These are phyloP conservation scores for Erythrobasidium yunnanense DNA, from an alignment of 768 basidiomycete genomes.

Conservation along the genomic window DNA sequence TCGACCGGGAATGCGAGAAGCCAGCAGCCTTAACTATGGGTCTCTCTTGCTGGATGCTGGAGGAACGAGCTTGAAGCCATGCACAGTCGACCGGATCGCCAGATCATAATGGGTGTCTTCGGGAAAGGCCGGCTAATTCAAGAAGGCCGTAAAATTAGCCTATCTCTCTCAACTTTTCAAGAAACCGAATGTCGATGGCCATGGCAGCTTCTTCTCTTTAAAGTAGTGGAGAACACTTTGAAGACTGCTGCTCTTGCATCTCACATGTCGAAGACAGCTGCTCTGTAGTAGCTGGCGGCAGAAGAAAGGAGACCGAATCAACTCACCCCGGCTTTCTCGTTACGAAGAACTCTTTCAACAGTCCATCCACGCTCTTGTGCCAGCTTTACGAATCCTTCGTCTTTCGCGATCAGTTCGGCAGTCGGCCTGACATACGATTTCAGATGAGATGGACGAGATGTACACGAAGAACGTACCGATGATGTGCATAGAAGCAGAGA, in stretches of 20 bases:
- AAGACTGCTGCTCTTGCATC: too few relatives aligned
- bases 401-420: conserved; percentile 24
- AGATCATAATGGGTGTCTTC: conserved; percentile 35
- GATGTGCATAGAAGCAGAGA: conserved; percentile 37
- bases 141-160: too few relatives aligned
- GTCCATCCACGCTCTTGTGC: conserved; percentile 33
- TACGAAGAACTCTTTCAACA: conserved; percentile 31
- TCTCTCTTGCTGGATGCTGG: too few relatives aligned
- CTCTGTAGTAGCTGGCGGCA: neutral
- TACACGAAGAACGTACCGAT: conserved; percentile 23
- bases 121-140: conserved; percentile 37
- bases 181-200: too few relatives aligned
- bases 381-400: conserved; percentile 30
- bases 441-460: neutral
- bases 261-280: too few relatives aligned
- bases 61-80: conserved; percentile 30
- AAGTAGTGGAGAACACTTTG: too few relatives aligned
- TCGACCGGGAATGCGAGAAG: too few relatives aligned
- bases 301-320: neutral
- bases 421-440: neutral
- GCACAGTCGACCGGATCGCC: conserved; percentile 34
- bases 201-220: too few relatives aligned
- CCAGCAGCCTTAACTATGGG: too few relatives aligned
- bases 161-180: too few relatives aligned
- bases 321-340: conserved; percentile 35